These are phyloP conservation scores for Blastobotrys robertii DNA, from an alignment of 805 yeast species.

Conservation along the genomic window DNA sequence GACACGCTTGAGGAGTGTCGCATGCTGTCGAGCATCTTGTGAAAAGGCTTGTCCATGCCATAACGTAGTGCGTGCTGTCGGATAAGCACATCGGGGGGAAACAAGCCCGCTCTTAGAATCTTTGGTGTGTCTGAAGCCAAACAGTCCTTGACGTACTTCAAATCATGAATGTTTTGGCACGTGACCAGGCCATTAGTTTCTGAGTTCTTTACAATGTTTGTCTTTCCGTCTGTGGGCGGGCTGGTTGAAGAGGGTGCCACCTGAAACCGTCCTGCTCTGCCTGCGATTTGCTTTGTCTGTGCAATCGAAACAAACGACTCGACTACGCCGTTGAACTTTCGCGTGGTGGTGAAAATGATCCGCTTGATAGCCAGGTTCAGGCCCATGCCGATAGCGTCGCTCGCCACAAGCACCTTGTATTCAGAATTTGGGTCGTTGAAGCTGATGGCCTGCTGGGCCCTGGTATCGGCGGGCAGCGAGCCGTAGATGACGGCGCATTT, in stretches of 20 bases:
- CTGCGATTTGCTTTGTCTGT: constrained; percentile 84
- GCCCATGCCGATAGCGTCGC: constrained; percentile 98
- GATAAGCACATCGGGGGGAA: constrained; percentile 75
- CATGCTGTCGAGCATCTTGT: constrained; percentile 40
- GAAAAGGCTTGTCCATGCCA: constrained; percentile 39
- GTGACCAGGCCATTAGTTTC: constrained; percentile 39
- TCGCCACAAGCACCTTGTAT: constrained; percentile 79
- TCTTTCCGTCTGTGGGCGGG: constrained; percentile 2
- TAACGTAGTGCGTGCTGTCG: constrained; percentile 53
- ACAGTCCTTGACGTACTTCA: constrained; percentile 36
- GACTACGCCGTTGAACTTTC: constrained; percentile 61
- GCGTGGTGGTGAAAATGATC: constrained; percentile 58
- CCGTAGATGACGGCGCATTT: constrained; percentile 91
- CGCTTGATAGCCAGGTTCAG: constrained; percentile 76
- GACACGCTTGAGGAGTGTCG: constrained; percentile 27
- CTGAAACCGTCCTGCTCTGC: constrained; percentile 84
- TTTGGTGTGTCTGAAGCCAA: constrained; percentile 44
- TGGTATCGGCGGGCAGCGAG: constrained; percentile 88
- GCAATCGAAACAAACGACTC: constrained; percentile 45
- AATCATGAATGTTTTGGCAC: constrained; percentile 37
- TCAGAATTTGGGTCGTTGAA: constrained; percentile 63
- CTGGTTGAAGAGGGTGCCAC: constrained; percentile 22
- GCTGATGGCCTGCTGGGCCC: constrained; percentile 69
- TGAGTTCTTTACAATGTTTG: not conserved
- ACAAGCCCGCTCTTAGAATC: constrained; percentile 53